A percentile compares a stretch with the other conserved stretches of the same genome.
Conservation (phyloP, 1,139 yeast genomes). For the Suhomyces kunorum region DNA sequence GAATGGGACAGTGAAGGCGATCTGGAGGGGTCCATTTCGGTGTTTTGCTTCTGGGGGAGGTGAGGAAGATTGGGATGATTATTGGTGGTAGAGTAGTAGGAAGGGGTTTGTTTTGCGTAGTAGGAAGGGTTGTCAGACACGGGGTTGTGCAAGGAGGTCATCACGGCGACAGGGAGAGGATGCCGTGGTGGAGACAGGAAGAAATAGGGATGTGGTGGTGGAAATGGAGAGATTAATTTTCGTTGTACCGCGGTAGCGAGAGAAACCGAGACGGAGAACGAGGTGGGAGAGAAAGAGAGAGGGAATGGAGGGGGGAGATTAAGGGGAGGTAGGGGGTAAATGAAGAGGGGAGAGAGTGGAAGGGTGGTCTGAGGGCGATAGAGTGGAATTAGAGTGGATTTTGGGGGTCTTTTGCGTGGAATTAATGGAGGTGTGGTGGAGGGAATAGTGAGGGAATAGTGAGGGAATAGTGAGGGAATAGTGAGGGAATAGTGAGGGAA, state of each 20-base stretch:
- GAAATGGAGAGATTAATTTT: not conserved
- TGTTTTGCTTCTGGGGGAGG: slow-evolving; percentile 10
- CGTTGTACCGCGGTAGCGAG: not conserved
- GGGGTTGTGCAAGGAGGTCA: slow-evolving; percentile 40
- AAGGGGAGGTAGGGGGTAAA: no score
- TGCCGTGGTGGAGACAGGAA: not conserved
- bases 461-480: not conserved
- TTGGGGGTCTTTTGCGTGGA: no score
- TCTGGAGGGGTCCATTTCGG: slow-evolving; percentile 7
- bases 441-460: not conserved
- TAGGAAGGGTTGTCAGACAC: slow-evolving; percentile 28
- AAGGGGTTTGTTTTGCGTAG: slow-evolving; percentile 29
- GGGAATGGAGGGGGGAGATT: not conserved
- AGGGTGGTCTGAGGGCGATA: no score
- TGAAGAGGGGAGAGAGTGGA: not conserved
- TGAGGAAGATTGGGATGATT: slow-evolving; percentile 26
- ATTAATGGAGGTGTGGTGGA: no score
- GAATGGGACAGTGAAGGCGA: slow-evolving; percentile 18
- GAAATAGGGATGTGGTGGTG: not conserved
- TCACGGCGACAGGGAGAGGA: slow-evolving; percentile 10
- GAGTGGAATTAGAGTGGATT: no score
- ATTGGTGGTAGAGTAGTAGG: no score
- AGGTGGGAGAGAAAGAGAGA: not conserved
- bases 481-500: not conserved
- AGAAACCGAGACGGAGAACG: not conserved